These are phyloP conservation scores for Aspergillus fijiensis DNA, from an alignment of 2,329 filamentous ascomycete species.

Conservation along the genomic window DNA sequence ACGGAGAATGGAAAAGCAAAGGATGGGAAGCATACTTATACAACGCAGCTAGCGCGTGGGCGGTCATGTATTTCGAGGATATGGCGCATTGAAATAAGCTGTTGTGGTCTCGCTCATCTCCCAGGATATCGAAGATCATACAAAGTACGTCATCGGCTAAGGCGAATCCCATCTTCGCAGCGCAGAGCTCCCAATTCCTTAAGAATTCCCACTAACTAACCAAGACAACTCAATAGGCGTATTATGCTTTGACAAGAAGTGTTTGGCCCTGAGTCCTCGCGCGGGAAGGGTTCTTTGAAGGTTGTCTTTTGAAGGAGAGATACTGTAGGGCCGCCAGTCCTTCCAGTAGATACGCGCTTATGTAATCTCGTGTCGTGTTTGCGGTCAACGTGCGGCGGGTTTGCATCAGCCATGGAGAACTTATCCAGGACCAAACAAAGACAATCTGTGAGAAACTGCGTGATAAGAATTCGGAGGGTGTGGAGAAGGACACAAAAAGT, in stretches of 20 bases:
- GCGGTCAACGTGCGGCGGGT: conserved; percentile 5
- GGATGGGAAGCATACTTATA: conserved; percentile 21
- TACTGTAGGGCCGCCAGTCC: too few relatives aligned
- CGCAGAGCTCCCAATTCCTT: neutral
- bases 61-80: conserved; percentile 23
- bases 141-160: conserved; percentile 28
- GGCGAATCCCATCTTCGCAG: conserved; percentile 18
- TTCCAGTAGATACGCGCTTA: conserved; percentile 12
- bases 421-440: neutral
- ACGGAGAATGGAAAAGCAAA: neutral
- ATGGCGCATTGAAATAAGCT: conserved; percentile 30
- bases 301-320: neutral
- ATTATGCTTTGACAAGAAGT: neutral
- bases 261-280: neutral
- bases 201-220: neutral
- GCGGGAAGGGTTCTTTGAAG: neutral
- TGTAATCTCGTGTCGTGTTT: conserved; percentile 22
- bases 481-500: neutral
- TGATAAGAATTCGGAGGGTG: neutral
- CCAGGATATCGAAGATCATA: conserved; percentile 28
- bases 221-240: neutral
- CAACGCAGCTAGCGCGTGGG: conserved; percentile 23
- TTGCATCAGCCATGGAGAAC: neutral
- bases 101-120: conserved; percentile 26
- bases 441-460: too few relatives aligned